Evolutionary conservation across 2,329 filamentous ascomycete genomes (phyloP), one percentile per base, ranked within the genome.

Genomic region (Ceratocystis papillata): DNA sequence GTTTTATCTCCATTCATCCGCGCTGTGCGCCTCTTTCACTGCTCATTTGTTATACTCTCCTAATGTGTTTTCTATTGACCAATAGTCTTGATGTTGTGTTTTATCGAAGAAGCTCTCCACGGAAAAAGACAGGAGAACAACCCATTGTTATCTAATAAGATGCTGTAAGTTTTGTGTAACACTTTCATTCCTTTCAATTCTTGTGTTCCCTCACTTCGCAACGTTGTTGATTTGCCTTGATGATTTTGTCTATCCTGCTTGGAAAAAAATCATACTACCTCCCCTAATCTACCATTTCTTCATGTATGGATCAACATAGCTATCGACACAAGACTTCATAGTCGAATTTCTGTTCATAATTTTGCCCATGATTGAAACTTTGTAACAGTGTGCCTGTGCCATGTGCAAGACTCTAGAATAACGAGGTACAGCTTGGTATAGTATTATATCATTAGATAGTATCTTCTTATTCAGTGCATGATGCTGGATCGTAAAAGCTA

Each of bases 111-210:
- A 41, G 10, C 10, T 12, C 37, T 4, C 37, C 37, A 15, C 10
- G 1, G 48, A 53, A 53, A 53, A 41, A 28, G 15, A 30, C 2
- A 44, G 7, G 17, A 44, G 12, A n/a, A 20, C 20, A 62, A 62
- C 10, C 6, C 25, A 6, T 17, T 22, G 5, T 12, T 8, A 62
- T 41, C 37, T 25, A 41, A 41, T 1, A 41, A 15, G 37, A 41
- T 41, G 37, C 37, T 37, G 5, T 59, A 25, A 48, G 17, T 57
- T 62, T 48, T 17, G 57, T 61, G 59, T 41, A 50, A 59, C 53
- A 20, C 1, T 20, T 12, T 62, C 22, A 17, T 20, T 65, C 45
- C 25, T 41, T 15, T 65, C 12, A 12, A 2, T 41, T 41, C 37
- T 41, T 15, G 37, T 41, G 37, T 41, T 41, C 37, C 37, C 10